phyloP scores from a whole-genome alignment of 352 stramenopile species.

The Phytophthora cactorum region DNA sequence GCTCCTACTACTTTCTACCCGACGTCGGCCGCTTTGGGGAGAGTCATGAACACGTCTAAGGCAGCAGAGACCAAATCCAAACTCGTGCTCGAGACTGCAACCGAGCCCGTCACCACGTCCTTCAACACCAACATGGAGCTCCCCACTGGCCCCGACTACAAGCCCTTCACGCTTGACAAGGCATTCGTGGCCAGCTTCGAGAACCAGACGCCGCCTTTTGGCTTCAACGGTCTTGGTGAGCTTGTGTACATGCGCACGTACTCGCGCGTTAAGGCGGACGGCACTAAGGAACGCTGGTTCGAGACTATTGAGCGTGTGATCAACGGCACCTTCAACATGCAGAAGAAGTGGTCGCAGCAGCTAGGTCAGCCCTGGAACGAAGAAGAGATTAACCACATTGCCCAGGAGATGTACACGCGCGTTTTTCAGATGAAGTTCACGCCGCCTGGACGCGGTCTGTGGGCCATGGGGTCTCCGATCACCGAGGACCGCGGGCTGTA shows the following conservation, averaged over 20 bases:
- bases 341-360: constrained; percentile 85
- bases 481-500: constrained; percentile 86
- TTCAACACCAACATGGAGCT: constrained; percentile 26
- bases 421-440: constrained; percentile 96
- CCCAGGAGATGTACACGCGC: constrained; percentile 92
- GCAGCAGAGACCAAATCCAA: constrained; percentile 3
- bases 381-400: constrained; percentile 44
- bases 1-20: constrained; percentile 24
- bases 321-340: constrained; percentile 94
- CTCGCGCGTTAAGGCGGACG: constrained; percentile 82
- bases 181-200: constrained; percentile 67
- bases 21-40: constrained; percentile 6
- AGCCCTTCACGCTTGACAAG: constrained; percentile 31
- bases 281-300: constrained; percentile 87
- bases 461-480: constrained; percentile 94
- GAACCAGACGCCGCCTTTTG: constrained; percentile 75
- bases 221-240: constrained; percentile 94
- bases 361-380: constrained; percentile 76
- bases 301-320: constrained; percentile 94
- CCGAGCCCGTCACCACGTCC: constrained; percentile 2
- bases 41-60: constrained; percentile 12
- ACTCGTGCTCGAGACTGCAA: constrained; percentile 10
- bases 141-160: constrained; percentile 24
- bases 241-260: constrained; percentile 94
- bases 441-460: constrained; percentile 91